Percentiles rank a stretch among this genome's conserved stretches.
phyloP scores from a whole-genome alignment of 2,329 filamentous ascomycete genomes.

The Fusarium dimerum region DNA sequence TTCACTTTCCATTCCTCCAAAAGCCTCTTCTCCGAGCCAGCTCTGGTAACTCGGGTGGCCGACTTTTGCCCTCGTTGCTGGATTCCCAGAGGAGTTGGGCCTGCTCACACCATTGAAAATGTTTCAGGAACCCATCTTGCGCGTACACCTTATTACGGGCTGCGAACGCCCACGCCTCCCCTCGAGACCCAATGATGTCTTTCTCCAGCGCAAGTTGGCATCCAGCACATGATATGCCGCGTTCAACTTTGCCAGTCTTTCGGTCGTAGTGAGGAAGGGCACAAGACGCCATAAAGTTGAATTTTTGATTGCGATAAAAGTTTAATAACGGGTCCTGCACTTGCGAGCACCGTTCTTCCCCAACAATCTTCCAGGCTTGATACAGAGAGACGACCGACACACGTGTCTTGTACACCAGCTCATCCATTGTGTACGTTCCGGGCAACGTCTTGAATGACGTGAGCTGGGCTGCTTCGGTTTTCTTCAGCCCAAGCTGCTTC shows the following conservation, averaged over 20 bases:
- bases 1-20: too few species aligned
- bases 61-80: too few species aligned
- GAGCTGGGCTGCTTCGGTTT: conserved; percentile 17
- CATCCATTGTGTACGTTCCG: conserved; percentile 14
- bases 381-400: conserved; percentile 20
- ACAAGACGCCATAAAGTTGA: conserved; percentile 18
- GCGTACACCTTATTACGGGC: conserved; percentile 32
- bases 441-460: conserved; percentile 25
- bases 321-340: conserved; percentile 6
- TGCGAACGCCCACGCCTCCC: conserved; percentile 19
- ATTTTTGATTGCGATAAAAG: conserved; percentile 18
- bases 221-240: conserved; percentile 35
- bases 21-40: too few species aligned
- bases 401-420: conserved; percentile 17
- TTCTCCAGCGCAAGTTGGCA: conserved; percentile 20
- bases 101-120: conserved; percentile 38
- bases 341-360: conserved; percentile 10
- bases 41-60: too few species aligned
- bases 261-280: conserved; percentile 29
- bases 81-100: conserved; percentile 34
- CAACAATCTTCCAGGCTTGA: conserved; percentile 18
- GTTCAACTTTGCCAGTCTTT: conserved; percentile 26
- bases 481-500: conserved; percentile 23
- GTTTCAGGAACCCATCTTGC: conserved; percentile 32
- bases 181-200: neutral